Evolutionary conservation across 192 early-diverging fungal genomes (phyloP), one percentile per base, ranked within the genome.

Genomic region (Nowakowskiella sp.): DNA sequence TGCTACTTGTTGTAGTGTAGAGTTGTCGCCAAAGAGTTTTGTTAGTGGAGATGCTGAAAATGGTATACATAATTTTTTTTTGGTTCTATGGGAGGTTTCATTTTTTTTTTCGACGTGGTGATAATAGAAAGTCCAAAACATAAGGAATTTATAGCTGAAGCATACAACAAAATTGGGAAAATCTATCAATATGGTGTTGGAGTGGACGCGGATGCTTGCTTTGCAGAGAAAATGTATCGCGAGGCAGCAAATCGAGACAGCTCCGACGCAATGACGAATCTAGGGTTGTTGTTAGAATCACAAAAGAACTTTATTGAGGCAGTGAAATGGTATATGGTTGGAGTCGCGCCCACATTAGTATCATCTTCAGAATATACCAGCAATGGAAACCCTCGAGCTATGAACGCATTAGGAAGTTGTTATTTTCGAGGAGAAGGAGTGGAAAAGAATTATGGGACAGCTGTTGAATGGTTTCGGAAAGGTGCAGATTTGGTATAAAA

Each of bases 391-490:
- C 53, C 70, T 2, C 26, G 66, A 9, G 76, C 58, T 8, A 65
- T 70, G 53, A 72, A 75, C 49, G 68, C 66, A 1, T 39, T 76
- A 0, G 76, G 70, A 0, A 55, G 54, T 16, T 67, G 65, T 59
- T 68, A 59, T 44, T 75, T 70, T 51, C 55, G 57, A 19, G 76
- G 76, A 6, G 42, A 53, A 4, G 73, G 76, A 9, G 67, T 78
- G 1, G 63, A 60, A 21, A 51, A 46, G 27, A 64, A 78, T 49
- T 58, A 51, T 30, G 61, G 65, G 16, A 58, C 70, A 34, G 76
- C 76, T 8, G 64, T 69, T 2, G 28, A 47, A 22, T 75, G 64
- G 69, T 78, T 54, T 47, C 44, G 58, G 22, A 57, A 64, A 31
- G 70, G 61, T 4, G 66, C 68, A 24, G 61, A 68, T 21, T 58